Evolutionary conservation across 441 rosid genomes (phyloP), one percentile per base, ranked within the genome.

Genomic region (Erysimum cheiri): DNA sequence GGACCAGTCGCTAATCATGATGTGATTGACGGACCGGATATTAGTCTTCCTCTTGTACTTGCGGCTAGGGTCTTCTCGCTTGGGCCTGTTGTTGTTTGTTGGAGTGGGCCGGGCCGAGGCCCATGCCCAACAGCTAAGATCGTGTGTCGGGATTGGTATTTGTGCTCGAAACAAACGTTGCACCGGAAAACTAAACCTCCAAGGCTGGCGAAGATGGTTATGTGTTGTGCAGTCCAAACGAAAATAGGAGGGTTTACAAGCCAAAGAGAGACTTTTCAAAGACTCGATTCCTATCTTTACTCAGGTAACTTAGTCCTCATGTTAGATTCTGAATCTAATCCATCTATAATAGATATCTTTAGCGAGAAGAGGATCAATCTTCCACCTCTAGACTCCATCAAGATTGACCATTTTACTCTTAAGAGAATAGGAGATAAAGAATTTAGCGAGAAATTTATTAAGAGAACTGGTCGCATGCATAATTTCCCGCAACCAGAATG

Each of bases 281-380:
- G 14, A 13, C 2, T 5, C 17, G 17, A 15, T 46, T 62, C 41
- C 40, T 46, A 8, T 10, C 31, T n/a, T 31, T 29, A 17, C 54
- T 62, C 41, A n/a, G 41, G 67, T 62, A 31, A 62, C 29, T 46
- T 52, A 55, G 46, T 62, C 54, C 22, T 44, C 19, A 5, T 31
- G 26, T 1, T 58, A 3, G 47, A 37, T 7, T 24, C 48, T 22
- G 3, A 0, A 12, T 11, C 46, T 5, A 22, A 17, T 33, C 26
- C 35, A 1, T 56, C 3, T 35, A 56, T 58, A 0, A 3, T 22
- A 58, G 47, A 58, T 37, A 3, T 58, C 6, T 4, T 58, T 36
- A 37, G 28, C 48, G 3, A 10, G 3, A 10, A 37, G 10, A 50
- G 3, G 11, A 65, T 65, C 28, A 4, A 11, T n/a, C 70, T 65